Evolutionary conservation across 495 filamentous ascomycete species (phyloP).

Genomic region (Talaromyces borbonicus): DNA sequence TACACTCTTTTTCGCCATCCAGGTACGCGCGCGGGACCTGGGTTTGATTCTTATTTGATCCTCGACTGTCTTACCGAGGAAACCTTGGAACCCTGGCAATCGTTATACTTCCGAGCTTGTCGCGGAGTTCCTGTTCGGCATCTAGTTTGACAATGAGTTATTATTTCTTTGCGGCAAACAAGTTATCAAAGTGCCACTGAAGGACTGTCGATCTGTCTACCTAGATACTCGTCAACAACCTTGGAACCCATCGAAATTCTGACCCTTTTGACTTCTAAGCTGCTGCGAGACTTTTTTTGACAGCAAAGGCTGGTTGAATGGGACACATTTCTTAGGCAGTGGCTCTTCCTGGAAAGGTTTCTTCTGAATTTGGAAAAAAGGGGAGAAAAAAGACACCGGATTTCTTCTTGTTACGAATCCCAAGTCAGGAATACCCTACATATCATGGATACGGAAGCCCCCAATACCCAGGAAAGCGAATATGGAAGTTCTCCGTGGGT

Average conservation of each 20-base stretch:
- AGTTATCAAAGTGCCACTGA: slow-evolving; percentile 6
- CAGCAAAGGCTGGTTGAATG: too few relatives aligned
- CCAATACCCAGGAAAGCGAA: slow-evolving; percentile 34
- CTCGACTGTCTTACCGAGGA: background rate
- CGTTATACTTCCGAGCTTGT: background rate
- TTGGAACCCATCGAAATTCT: too few relatives aligned
- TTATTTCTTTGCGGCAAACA: background rate
- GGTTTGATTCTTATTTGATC: background rate
- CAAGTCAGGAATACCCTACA: slow-evolving; percentile 15
- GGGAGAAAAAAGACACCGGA: too few relatives aligned
- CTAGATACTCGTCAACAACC: too few relatives aligned
- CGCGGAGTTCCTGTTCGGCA: background rate
- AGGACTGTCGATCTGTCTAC: background rate
- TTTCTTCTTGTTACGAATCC: too few relatives aligned
- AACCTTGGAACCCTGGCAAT: background rate
- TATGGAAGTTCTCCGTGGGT: slow-evolving; percentile 44
- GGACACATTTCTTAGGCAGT: too few relatives aligned
- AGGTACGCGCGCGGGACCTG: too few relatives aligned
- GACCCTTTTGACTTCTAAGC: too few relatives aligned
- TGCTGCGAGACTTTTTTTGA: too few relatives aligned
- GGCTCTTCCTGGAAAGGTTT: too few relatives aligned
- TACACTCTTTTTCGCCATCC: background rate
- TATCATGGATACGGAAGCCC: slow-evolving; percentile 36
- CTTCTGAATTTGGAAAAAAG: too few relatives aligned
- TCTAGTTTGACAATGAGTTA: slow-evolving; percentile 3